A percentile compares a stretch with the other conserved stretches of the same genome.
Conservation (phyloP, 305 asterid genomes). For the Petunia hybrid region DNA sequence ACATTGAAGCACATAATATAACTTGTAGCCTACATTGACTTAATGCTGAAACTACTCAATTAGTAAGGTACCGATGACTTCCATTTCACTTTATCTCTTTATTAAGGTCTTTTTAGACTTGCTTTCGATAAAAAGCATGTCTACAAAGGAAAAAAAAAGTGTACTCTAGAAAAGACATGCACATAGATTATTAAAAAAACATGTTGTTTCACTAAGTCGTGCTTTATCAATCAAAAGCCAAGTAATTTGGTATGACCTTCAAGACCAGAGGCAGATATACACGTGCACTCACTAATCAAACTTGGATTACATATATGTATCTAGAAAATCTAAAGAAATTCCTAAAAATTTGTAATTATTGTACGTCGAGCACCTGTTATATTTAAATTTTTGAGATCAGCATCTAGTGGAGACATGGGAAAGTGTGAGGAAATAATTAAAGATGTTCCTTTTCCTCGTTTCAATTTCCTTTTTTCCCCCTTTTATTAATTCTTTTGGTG, state of each 20-base stretch:
- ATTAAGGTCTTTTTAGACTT: neutral
- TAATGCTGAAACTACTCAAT: neutral
- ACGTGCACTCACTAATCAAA: neutral
- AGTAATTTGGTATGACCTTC: conserved; percentile 13
- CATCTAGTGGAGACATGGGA: neutral
- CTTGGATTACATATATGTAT: neutral
- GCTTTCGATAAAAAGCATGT: neutral
- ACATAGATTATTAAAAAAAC: neutral
- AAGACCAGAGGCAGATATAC: neutral
- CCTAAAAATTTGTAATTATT: neutral
- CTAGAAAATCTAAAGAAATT: neutral
- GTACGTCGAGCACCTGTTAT: neutral
- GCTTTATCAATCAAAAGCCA: neutral
- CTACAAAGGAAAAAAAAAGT: neutral
- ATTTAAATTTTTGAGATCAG: neutral
- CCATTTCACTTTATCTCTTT: conserved; percentile 10
- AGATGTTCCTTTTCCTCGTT: neutral
- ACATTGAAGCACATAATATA: neutral
- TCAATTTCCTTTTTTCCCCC: neutral
- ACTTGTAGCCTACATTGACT: conserved; percentile 4
- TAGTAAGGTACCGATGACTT: neutral
- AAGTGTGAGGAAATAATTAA: neutral
- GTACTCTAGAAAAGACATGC: neutral
- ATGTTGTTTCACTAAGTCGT: neutral
- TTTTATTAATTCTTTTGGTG: neutral